These are phyloP conservation scores for Macrocybe gigantea DNA, from an alignment of 768 basidiomycete genomes.

Conservation along the genomic window DNA sequence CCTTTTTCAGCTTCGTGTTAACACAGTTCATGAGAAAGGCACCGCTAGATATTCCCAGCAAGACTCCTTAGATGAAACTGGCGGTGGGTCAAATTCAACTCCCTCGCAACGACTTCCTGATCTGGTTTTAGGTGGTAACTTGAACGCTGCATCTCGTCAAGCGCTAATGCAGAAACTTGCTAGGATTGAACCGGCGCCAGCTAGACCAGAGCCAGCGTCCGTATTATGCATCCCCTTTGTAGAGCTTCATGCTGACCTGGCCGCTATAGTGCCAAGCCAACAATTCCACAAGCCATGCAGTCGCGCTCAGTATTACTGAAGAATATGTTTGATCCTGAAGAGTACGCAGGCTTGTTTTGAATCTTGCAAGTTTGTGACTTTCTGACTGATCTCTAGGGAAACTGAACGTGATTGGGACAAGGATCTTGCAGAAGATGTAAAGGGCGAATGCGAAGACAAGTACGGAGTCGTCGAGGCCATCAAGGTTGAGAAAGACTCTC, in stretches of 20 bases:
- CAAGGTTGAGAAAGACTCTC: slow-evolving; percentile 90
- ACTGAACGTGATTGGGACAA: slow-evolving; percentile 95
- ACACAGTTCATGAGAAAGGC: slow-evolving; percentile 91
- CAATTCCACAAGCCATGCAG: slow-evolving; percentile 79
- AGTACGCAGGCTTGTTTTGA: slow-evolving; percentile 46
- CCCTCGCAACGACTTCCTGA: slow-evolving; percentile 5
- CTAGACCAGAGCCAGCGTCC: slow-evolving; percentile 50
- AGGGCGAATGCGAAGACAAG: slow-evolving; percentile 86
- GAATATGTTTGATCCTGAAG: slow-evolving; percentile 98
- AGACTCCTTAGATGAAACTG: slow-evolving; percentile 84
- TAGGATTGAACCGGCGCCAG: slow-evolving; percentile 70
- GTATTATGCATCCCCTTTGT: slow-evolving; percentile 28
- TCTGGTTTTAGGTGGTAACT: slow-evolving; percentile 71
- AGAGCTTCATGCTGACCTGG: slow-evolving; percentile 8
- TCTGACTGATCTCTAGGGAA: slow-evolving; percentile 49
- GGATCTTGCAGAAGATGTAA: slow-evolving; percentile 95
- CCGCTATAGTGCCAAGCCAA: slow-evolving; percentile 56
- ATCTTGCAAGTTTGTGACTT: not conserved
- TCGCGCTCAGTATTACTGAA: slow-evolving; percentile 86
- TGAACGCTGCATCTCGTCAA: slow-evolving; percentile 97
- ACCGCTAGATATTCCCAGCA: slow-evolving; percentile 67
- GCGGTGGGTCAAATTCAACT: slow-evolving; percentile 44
- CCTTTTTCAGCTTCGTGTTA: slow-evolving; percentile 66
- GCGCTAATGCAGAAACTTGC: slow-evolving; percentile 99
- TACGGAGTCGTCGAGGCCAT: slow-evolving; percentile 86